Evolutionary conservation across 139 green algal genomes (phyloP), one percentile per base, ranked within the genome.

Genomic region (Zygnema cylindricum): DNA sequence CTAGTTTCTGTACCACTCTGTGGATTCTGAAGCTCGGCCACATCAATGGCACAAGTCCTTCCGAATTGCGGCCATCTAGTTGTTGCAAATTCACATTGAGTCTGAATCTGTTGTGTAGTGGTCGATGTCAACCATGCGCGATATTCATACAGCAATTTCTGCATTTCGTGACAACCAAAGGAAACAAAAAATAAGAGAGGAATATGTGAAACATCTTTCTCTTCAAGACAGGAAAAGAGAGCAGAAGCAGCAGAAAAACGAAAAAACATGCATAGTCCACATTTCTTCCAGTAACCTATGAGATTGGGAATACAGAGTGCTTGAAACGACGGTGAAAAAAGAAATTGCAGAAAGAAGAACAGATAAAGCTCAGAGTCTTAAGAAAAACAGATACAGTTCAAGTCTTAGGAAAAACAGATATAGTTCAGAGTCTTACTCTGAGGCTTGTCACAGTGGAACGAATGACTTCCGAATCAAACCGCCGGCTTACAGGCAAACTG

Each of bases 121-220:
- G 98, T 98, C 43, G 90, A 85, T 1, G n/a, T 16, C 49, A 98
- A 82, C 95, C 94, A 98, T n/a, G 32, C 81, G 0, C 77, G 57
- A 91, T 98, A 95, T 89, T 98, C 95, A 33, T 81, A 40, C 39
- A 92, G 25, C 54, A 77, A 43, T 30, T n/a, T 55, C 88, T 89
- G 81, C 76, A 63, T 63, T 63, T 63, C 16, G n/a, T n/a, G n/a
- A n/a, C n/a, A n/a, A n/a, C n/a, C n/a, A n/a, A n/a, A n/a, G n/a
- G n/a, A n/a, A n/a, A n/a, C n/a, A n/a, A n/a, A n/a, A n/a, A n/a
- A n/a, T n/a, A n/a, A n/a, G n/a, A n/a, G n/a, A n/a, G n/a, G n/a
- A n/a, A n/a, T n/a, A n/a, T n/a, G n/a, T n/a, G n/a, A n/a, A n/a
- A n/a, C n/a, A n/a, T n/a, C n/a, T n/a, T n/a, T n/a, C n/a, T n/a